Base-by-base conservation (phyloP, 2,329 filamentous ascomycete species). In the Knoxdaviesia proteae region DNA sequence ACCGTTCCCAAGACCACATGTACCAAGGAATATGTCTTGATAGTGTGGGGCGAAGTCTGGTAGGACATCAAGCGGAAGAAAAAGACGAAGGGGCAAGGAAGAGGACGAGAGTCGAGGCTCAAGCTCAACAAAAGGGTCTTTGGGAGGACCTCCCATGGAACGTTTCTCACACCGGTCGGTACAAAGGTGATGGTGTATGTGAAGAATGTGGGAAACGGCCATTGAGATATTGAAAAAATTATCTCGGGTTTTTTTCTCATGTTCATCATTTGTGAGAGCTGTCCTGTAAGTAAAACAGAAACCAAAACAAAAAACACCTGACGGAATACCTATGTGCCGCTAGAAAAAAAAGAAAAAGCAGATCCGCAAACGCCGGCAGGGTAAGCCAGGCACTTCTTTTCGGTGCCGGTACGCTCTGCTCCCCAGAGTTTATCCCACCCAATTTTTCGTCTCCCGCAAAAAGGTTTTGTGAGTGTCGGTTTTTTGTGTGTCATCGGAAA, bases 131-230 rank as follows among this genome's bases (percentile, higher is more conserved):
- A 20, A 20, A 20, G 20, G 20, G 20, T 42, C 74, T 80, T 78
- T 74, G 75, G 77, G 75, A 80, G 60, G 56, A 73, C 73, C 76
- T 80, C 77, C 74, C 74, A 79, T 78, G 75, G 74, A 78, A 60
- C 75, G 77, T 69, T 74, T 77, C 75, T 20, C 20, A 20, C 20
- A 20, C 20, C 20, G 20, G 20, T 20, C 20, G 20, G 20, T 20
- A 78, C 73, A 65, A 58, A 60, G 58, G 43, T 52, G 59, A 59
- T 58, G 52, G 52, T 56, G 51, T 56, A 41, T 35, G 52, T 56
- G 56, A 20, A 20, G 20, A 20, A 56, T 49, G 49, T 66, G 72
- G 75, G 75, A 80, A 77, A 79, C 70, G 76, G 77, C 77, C 77
- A 79, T 79, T 71, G 68, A 73, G 65, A 74, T 64, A 60, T 42